Conservation (phyloP, 768 basidiomycete species). For the Termitomyces sp. region DNA sequence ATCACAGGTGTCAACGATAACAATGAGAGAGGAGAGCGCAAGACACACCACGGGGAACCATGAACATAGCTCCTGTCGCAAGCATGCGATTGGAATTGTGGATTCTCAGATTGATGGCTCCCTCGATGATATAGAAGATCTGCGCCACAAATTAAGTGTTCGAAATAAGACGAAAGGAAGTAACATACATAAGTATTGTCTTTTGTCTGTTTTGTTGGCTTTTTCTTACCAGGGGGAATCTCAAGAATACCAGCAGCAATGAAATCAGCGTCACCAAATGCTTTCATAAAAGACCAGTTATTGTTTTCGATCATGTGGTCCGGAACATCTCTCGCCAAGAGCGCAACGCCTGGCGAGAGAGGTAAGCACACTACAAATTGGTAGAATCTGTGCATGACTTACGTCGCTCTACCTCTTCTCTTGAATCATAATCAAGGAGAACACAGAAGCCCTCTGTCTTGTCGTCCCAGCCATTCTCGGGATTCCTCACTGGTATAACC, state of each 20-base stretch:
- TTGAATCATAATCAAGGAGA: conserved; percentile 64
- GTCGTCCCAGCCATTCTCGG: conserved; percentile 85
- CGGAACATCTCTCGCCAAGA: background rate
- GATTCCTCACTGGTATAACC: conserved; percentile 33
- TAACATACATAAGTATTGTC: conserved; percentile 70
- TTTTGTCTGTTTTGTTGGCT: conserved; percentile 85
- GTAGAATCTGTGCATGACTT: conserved; percentile 26
- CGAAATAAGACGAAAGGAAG: background rate
- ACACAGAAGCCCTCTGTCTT: conserved; percentile 62
- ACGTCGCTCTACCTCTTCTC: conserved; percentile 69
- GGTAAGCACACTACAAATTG: background rate
- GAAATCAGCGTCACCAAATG: conserved; percentile 90
- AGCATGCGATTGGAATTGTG: conserved; percentile 78
- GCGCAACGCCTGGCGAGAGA: conserved; percentile 19
- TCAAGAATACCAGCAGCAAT: conserved; percentile 87
- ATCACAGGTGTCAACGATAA: background rate
- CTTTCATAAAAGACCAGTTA: conserved; percentile 81
- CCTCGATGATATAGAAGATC: conserved; percentile 74
- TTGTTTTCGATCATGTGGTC: background rate
- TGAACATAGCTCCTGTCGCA: conserved; percentile 47
- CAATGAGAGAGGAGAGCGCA: too few relatives aligned
- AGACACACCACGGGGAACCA: conserved; percentile 42
- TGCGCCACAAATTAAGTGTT: conserved; percentile 6
- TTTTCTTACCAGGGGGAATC: conserved; percentile 73
- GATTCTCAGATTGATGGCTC: conserved; percentile 82